These are phyloP conservation scores for Chaetomiaceae sp. DNA, from an alignment of 2,329 filamentous ascomycete genomes.

Conservation along the genomic window DNA sequence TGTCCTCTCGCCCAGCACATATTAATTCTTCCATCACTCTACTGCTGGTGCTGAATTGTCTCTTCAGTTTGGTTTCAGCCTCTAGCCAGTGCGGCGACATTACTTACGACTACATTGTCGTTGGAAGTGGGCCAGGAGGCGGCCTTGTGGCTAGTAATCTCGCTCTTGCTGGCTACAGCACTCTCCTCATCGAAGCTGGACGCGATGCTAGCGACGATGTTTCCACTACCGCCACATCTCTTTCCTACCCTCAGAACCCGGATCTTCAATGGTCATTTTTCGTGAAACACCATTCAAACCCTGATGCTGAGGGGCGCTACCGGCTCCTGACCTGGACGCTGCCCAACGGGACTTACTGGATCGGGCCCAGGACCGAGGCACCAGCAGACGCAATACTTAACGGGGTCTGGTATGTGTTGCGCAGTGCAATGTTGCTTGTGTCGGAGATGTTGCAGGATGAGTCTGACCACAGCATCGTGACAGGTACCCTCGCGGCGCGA, in stretches of 20 bases:
- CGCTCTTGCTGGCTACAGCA: constrained; percentile 46
- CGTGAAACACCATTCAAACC: constrained; percentile 49
- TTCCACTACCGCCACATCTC: constrained; percentile 42
- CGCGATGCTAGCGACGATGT: constrained; percentile 43
- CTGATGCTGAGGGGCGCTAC: constrained; percentile 41
- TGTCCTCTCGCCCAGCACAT: too few species aligned
- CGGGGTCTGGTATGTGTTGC: constrained; percentile 28
- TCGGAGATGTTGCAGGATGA: background rate
- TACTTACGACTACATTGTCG: constrained; percentile 46
- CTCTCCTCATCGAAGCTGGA: constrained; percentile 50
- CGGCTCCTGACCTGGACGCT: constrained; percentile 46
- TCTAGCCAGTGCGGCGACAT: background rate
- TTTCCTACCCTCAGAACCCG: constrained; percentile 42
- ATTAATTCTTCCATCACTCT: too few species aligned
- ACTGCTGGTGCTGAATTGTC: too few species aligned
- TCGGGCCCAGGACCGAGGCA: constrained; percentile 26
- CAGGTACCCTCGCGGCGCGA: constrained; percentile 34
- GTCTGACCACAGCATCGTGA: background rate
- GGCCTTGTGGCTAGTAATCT: constrained; percentile 47
- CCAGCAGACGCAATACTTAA: constrained; percentile 24
- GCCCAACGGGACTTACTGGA: constrained; percentile 27
- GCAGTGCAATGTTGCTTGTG: too few species aligned
- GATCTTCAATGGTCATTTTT: constrained; percentile 51
- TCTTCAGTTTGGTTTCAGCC: constrained; percentile 1
- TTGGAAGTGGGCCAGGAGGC: constrained; percentile 51